Evolutionary conservation across 2,329 filamentous ascomycete genomes (phyloP), one percentile per base, ranked within the genome.

Genomic region (Sarocladiaceae sp.): DNA sequence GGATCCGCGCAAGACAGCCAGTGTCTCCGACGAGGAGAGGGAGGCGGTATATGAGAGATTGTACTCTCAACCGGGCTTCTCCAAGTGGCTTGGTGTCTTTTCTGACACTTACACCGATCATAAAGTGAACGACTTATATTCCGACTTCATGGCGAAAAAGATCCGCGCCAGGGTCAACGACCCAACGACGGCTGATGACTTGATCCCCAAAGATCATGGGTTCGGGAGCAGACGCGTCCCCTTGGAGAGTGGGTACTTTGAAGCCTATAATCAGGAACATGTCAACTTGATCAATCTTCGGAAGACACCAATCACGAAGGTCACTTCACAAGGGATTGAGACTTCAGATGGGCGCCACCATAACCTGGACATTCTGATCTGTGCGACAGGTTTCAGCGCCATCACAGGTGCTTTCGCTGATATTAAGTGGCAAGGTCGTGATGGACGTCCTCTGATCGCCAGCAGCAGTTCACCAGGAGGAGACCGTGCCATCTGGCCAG

Each of bases 301-400:
- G 3, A 52, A 62, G 7, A 65, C 63, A 5, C 62, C 65, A 0
- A 70, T 76, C 44, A 53, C 55, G 3, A 50, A 54, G 4, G 55
- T 72, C 19, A 63, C 57, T 0, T 51, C 58, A 3, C 58, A 51
- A 0, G 69, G 69, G 0, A 57, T 72, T 33, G 48, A 50, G 18
- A 58, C 60, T 0, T 10, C 12, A 1, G 59, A 63, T 15, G 61
- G 60, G 16, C 46, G 47, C 35, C 50, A 60, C 2, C 49, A 63
- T 24, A 47, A 48, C 7, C 47, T 76, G 11, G 78, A 82, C 52
- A 66, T 67, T 11, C 69, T 82, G 16, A 64, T 81, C 39, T 77
- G 74, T 47, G 76, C 74, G n/a, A 78, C 74, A 0, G 74, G 75
- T 1, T 78, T 77, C 52, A 68, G 78, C 51, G 69, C 69, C 4